phyloP scores from a whole-genome alignment of 208 protist species.

The Leishmania arabica region DNA sequence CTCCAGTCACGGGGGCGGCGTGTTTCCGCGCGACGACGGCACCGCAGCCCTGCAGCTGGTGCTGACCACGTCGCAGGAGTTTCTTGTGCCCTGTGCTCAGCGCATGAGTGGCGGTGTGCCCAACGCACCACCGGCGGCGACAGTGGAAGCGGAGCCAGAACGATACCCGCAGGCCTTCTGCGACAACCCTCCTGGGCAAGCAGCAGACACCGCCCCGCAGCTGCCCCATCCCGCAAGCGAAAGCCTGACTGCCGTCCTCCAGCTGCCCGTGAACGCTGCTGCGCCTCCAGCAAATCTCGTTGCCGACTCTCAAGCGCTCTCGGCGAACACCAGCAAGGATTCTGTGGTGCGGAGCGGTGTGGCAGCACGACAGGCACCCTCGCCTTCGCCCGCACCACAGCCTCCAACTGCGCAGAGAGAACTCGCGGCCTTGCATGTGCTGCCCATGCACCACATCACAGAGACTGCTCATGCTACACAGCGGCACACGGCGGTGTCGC shows the following conservation, averaged over 20 bases:
- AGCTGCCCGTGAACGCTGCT: background rate
- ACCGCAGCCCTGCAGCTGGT: conserved; percentile 14
- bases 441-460: background rate
- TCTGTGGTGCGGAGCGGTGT: background rate
- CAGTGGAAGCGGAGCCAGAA: background rate
- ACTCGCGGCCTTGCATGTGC: background rate
- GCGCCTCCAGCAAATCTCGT: background rate
- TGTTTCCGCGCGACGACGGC: background rate
- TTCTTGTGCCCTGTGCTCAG: conserved; percentile 11
- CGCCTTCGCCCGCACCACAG: background rate
- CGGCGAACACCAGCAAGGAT: background rate
- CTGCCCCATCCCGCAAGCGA: background rate
- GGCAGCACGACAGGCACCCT: background rate
- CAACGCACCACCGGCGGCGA: background rate
- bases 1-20: background rate
- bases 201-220: background rate
- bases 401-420: background rate
- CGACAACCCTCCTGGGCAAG: background rate
- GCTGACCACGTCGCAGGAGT: conserved; percentile 19
- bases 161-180: background rate
- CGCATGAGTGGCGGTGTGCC: background rate
- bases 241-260: background rate
- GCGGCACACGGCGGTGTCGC: background rate
- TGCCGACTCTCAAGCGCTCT: background rate
- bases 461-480: background rate